Percentiles rank a stretch among this genome's conserved stretches.
Evolutionary conservation across 2,329 filamentous ascomycete genomes (phyloP).

Genomic region (Ascochyta rabiei): DNA sequence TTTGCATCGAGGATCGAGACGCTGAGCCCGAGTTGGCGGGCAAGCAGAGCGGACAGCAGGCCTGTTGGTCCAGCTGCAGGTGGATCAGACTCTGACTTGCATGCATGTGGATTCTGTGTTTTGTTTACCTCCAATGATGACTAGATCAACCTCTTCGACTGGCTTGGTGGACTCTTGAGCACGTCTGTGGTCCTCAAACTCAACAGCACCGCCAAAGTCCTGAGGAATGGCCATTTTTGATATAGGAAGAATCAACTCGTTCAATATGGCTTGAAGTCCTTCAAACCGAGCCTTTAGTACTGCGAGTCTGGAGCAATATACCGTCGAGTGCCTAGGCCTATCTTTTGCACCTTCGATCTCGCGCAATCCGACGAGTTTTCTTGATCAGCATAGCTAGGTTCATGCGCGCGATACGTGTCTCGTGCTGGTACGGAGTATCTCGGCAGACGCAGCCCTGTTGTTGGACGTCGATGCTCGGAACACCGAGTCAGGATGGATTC

Average conservation of each 20-base stretch:
- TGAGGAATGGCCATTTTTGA: constrained; percentile 3
- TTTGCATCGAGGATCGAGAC: constrained; percentile 50
- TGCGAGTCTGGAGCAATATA: neutral
- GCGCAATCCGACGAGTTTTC: neutral
- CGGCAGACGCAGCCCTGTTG: neutral
- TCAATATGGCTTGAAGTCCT: neutral
- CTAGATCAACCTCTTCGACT: constrained; percentile 16
- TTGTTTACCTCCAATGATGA: constrained; percentile 24
- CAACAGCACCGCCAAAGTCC: neutral
- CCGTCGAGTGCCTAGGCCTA: neutral
- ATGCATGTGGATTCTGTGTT: neutral
- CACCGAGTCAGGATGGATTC: neutral
- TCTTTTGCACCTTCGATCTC: neutral
- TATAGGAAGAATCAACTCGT: neutral
- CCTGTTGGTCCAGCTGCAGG: constrained; percentile 55
- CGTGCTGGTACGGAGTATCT: constrained; percentile 4
- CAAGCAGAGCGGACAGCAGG: constrained; percentile 53
- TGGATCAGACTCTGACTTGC: neutral
- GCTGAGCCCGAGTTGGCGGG: constrained; percentile 51
- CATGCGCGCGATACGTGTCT: neutral
- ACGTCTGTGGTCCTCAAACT: neutral
- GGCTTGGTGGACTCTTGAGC: neutral
- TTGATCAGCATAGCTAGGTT: neutral
- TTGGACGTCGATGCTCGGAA: neutral
- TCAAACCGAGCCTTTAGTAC: neutral